Evolutionary conservation across 169 alveolate genomes (phyloP).

Genomic region (Blepharisma undulans): DNA sequence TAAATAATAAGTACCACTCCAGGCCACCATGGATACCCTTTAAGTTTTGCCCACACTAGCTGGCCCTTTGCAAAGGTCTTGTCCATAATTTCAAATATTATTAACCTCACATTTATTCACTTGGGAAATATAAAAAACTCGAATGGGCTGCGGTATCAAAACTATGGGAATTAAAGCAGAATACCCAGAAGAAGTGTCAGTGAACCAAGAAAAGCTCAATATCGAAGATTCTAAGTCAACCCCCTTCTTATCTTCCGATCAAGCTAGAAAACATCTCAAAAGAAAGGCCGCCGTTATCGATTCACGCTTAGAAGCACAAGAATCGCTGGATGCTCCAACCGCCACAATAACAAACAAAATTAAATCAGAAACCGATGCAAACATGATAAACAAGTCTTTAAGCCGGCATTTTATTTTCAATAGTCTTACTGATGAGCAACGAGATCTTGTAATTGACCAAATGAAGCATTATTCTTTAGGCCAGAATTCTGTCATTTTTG

Average conservation of each 20-base stretch:
- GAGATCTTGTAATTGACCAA: neutral
- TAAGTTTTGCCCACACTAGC: conserved; percentile 31
- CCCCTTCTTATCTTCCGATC: neutral
- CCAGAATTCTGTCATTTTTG: conserved; percentile 22
- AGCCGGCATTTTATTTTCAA: conserved; percentile 11
- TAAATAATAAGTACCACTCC: conserved; percentile 19
- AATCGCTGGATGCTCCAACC: neutral
- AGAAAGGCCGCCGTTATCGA: conserved; percentile 16
- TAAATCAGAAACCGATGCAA: conserved; percentile 9
- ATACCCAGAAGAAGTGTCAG: neutral
- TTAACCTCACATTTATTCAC: neutral
- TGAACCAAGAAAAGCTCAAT: neutral
- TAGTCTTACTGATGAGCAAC: conserved; percentile 11
- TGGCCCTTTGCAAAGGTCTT: neutral
- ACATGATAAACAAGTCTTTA: neutral
- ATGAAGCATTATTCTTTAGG: neutral
- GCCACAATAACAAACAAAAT: neutral
- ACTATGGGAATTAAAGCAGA: neutral
- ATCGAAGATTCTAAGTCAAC: neutral
- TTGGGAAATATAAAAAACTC: neutral
- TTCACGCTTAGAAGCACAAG: neutral
- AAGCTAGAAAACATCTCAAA: neutral
- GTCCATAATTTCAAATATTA: neutral
- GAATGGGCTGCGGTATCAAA: neutral
- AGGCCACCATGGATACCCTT: conserved; percentile 44